phyloP scores from a whole-genome alignment of 2,329 filamentous ascomycete genomes.

The Penicillium carneum region DNA sequence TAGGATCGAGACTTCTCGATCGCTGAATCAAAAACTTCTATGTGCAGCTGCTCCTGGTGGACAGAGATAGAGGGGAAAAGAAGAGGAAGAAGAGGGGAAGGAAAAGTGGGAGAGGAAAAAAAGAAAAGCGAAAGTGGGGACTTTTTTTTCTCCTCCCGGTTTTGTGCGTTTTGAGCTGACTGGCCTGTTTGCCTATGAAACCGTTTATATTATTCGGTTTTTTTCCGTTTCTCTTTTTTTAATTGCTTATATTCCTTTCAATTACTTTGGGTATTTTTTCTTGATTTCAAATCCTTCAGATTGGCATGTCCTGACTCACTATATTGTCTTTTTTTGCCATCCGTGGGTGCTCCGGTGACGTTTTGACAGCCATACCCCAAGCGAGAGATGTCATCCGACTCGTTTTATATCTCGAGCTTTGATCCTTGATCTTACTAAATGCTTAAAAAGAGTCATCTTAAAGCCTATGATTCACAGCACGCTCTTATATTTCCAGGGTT shows the following conservation, averaged over 20 bases:
- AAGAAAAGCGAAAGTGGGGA: slow-evolving; percentile 40
- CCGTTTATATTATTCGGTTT: not conserved
- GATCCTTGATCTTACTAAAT: not conserved
- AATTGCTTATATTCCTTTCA: not conserved
- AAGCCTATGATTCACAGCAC: slow-evolving; percentile 4
- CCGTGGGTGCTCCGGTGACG: slow-evolving; percentile 19
- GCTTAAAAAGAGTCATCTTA: not conserved
- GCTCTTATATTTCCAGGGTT: not conserved
- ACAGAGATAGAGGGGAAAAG: slow-evolving; percentile 40
- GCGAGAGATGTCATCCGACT: not conserved
- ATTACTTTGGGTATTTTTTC: not conserved
- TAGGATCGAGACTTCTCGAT: slow-evolving; percentile 57
- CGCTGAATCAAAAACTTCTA: slow-evolving; percentile 49
- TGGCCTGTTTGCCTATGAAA: slow-evolving; percentile 1
- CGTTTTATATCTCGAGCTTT: not conserved
- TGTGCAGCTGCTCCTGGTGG: slow-evolving; percentile 50
- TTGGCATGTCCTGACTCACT: slow-evolving; percentile 13
- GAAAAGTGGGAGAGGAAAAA: slow-evolving; percentile 41
- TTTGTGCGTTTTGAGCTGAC: slow-evolving; percentile 35
- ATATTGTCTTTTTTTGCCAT: not conserved
- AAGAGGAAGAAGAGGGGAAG: slow-evolving; percentile 41
- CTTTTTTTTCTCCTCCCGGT: slow-evolving; percentile 33
- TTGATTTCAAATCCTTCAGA: slow-evolving; percentile 19
- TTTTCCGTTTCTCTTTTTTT: not conserved
- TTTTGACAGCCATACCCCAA: slow-evolving; percentile 3